Evolutionary conservation across 2,329 filamentous ascomycete species (phyloP), one percentile per base, ranked within the genome.

Genomic region (Claviceps africana): DNA sequence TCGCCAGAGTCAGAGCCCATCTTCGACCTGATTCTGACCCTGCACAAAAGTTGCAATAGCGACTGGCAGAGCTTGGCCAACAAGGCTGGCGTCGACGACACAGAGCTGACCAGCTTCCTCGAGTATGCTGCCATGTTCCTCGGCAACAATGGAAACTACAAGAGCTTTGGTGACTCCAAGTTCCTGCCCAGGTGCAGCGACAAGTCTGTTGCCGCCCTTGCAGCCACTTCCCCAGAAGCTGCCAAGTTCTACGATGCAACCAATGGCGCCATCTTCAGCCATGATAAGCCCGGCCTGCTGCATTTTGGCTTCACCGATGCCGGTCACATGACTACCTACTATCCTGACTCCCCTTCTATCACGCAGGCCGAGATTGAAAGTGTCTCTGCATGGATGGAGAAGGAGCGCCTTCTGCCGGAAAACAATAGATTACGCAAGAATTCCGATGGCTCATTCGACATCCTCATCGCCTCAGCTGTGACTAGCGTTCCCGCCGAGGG

Each of bases 161-260:
- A 91, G 71, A 85, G 85, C 59, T 91, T 90, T 61, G 88, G 88
- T 44, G 86, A 93, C 67, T 79, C 83, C 60, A 93, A 93, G 65
- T 90, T 93, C 63, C 77, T 93, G 53, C 87, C 87, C 2, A 76
- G 86, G 59, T 80, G 85, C 61, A 72, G 76, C 7, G 76, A 82
- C 58, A 76, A 78, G 54, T 77, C 75, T 5, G 76, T 90, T 54
- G 75, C 79, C 49, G 77, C 82, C 55, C 72, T 91, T 35, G 82
- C 83, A 45, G 72, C 74, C 17, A 74, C 77, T 17, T 75, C 75
- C 0, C 69, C 78, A 2, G 79, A 84, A 51, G 79, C 84, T 7
- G 72, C 78, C 61, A 73, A 75, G 56, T 76, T 81, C 59, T 86
- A 86, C 65, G 74, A 82, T 58, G 79, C 79, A 30, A 86, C 85